Evolutionary conservation across 768 basidiomycete genomes (phyloP), one percentile per base, ranked within the genome.

Genomic region (Cystofilobasidium macerans): DNA sequence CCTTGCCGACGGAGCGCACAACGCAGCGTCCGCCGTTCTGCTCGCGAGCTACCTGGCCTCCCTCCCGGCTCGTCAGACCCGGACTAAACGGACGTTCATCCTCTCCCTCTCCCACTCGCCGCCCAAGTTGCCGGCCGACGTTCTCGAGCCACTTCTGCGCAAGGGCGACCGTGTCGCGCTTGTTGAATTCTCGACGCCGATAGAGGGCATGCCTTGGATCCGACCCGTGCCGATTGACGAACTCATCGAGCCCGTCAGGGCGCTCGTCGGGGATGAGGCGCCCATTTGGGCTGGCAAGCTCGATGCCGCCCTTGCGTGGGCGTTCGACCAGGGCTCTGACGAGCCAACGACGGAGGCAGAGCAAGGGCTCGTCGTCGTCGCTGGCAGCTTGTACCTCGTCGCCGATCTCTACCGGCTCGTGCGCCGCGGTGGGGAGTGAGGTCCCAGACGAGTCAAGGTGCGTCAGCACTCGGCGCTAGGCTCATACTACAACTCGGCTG

Each of bases 191-290:
- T 69, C 64, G 9, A 73, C 57, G 2, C 83, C 82, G 5, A 88
- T 91, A 0, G 87, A 85, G 3, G 88, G 86, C 2, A 98, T 99
- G 95, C 89, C 93, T 0, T 99, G 95, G 95, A 85, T 98, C 30
- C 81, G 78, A 42, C 78, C 85, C 4, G 85, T 86, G 0, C 73
- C 82, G 9, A 79, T 82, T 4, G 74, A 74, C 2, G 81, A 82
- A 57, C 70, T 93, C 61, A 76, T 72, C 26, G 76, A 77, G 20
- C 80, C 78, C 0, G 82, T 85, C 24, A 68, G 65, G 51, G 69
- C 69, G 36, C 76, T 85, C 6, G 73, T 77, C 4, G 80, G 81
- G 7, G 76, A 75, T n/a, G 78, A 78, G 48, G 78, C 81, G 22
- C 65, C 84, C 1, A 66, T 53, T 2, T 30, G 28, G 20, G 77